These are phyloP conservation scores for Geoglossum glabrum DNA, from an alignment of 495 filamentous ascomycete species.

Conservation along the genomic window DNA sequence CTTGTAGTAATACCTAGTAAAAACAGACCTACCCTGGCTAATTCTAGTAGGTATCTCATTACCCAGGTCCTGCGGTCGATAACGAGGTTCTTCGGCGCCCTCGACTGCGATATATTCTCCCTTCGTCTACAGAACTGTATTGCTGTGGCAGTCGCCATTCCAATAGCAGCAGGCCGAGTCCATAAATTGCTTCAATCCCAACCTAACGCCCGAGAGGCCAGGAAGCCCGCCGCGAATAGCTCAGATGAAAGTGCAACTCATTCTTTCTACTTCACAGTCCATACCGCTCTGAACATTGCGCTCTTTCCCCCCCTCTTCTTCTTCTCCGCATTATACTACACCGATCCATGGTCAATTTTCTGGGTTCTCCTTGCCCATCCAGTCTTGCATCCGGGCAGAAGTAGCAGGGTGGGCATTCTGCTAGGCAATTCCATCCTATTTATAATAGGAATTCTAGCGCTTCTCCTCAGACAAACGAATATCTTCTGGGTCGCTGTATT, in stretches of 20 bases:
- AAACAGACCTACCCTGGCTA: not conserved
- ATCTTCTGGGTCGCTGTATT: conserved; percentile 88
- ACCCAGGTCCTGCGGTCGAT: not conserved
- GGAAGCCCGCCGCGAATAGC: not conserved
- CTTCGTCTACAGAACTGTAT: not conserved
- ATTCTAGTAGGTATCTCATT: not conserved
- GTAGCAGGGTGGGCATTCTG: not conserved
- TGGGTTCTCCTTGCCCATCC: conserved; percentile 40
- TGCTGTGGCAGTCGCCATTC: not conserved
- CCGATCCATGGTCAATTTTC: conserved; percentile 55
- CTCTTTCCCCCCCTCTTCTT: conserved; percentile 87
- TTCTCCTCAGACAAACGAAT: conserved; percentile 82
- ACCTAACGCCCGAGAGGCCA: not conserved
- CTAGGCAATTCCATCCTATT: not conserved
- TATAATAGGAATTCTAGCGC: conserved; percentile 19
- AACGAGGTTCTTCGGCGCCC: not conserved
- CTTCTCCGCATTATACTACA: conserved; percentile 88
- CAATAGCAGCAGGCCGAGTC: not conserved
- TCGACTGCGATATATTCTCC: not conserved
- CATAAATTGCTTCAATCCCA: not conserved
- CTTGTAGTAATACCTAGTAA: conserved; percentile 31
- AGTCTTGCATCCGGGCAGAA: not conserved
- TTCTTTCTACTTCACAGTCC: not conserved
- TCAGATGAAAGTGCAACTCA: not conserved
- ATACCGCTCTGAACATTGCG: conserved; percentile 36